phyloP scores from a whole-genome alignment of 257 asterid genomes.

The Gardenia jasminoides region DNA sequence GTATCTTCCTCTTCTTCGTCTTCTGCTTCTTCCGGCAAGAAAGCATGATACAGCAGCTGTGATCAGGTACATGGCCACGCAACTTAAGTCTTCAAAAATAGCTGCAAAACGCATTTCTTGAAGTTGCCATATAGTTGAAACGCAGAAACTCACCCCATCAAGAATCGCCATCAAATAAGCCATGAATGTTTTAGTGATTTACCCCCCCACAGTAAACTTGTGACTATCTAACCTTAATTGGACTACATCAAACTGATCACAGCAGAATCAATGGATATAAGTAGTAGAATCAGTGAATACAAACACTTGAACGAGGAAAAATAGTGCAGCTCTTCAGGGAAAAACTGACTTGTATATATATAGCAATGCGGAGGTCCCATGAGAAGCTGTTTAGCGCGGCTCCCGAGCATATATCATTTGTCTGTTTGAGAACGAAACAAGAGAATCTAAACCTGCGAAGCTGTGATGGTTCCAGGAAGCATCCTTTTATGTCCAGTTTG shows the following conservation, averaged over 20 bases:
- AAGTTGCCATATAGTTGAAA: slow-evolving; percentile 29
- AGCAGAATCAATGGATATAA: no score
- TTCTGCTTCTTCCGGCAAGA: slow-evolving; percentile 12
- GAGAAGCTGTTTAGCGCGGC: not conserved
- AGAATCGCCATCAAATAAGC: slow-evolving; percentile 16
- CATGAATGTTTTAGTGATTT: slow-evolving; percentile 5
- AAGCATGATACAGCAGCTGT: slow-evolving; percentile 22
- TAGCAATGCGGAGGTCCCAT: not conserved
- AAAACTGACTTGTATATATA: not conserved
- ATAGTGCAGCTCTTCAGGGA: not conserved
- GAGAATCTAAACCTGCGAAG: not conserved
- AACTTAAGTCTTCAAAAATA: slow-evolving; percentile 30
- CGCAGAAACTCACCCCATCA: slow-evolving; percentile 22
- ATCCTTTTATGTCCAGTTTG: slow-evolving; percentile 12
- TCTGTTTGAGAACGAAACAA: not conserved
- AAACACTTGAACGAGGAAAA: no score
- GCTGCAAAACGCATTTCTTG: slow-evolving; percentile 33
- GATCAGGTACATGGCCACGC: slow-evolving; percentile 19
- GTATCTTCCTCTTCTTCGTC: not conserved
- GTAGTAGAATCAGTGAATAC: no score
- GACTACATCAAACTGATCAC: no score
- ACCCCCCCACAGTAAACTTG: no score
- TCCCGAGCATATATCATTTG: no score
- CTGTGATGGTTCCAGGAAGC: slow-evolving; percentile 24
- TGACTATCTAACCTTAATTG: no score